Conservation (phyloP, 345 rosid species). For the Hirschfeldia incana region DNA sequence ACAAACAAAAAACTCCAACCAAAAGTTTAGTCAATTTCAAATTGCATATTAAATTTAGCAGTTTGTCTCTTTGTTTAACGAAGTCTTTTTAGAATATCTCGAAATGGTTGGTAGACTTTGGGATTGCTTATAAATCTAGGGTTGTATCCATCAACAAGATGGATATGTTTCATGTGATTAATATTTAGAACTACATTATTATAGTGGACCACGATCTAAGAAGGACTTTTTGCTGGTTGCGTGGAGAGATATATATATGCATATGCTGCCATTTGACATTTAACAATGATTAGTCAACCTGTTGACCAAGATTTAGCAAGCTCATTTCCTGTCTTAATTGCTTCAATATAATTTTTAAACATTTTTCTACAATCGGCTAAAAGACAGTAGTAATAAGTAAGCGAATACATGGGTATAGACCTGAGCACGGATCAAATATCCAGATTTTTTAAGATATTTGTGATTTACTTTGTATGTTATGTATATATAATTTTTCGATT, state of each 20-base stretch:
- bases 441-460: neutral
- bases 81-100: neutral
- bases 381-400: neutral
- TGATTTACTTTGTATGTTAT: no score
- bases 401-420: slow-evolving; percentile 23
- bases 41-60: slow-evolving; percentile 9
- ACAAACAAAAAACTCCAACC: slow-evolving; percentile 16
- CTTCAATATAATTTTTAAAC: neutral
- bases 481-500: no score
- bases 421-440: no score
- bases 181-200: neutral
- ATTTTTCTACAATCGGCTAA: neutral
- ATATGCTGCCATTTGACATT: slow-evolving; percentile 37
- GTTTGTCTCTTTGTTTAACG: slow-evolving; percentile 34
- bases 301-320: slow-evolving; percentile 22
- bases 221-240: slow-evolving; percentile 26
- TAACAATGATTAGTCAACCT: slow-evolving; percentile 28
- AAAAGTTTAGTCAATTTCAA: slow-evolving; percentile 21
- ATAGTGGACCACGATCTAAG: slow-evolving; percentile 33
- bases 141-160: neutral
- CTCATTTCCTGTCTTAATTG: slow-evolving; percentile 18
- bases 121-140: neutral
- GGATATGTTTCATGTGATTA: slow-evolving; percentile 8
- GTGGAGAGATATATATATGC: slow-evolving; percentile 23
- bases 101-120: slow-evolving; percentile 23